These are phyloP conservation scores for Eucalyptus pumila DNA, from an alignment of 345 rosid genomes.

Conservation along the genomic window DNA sequence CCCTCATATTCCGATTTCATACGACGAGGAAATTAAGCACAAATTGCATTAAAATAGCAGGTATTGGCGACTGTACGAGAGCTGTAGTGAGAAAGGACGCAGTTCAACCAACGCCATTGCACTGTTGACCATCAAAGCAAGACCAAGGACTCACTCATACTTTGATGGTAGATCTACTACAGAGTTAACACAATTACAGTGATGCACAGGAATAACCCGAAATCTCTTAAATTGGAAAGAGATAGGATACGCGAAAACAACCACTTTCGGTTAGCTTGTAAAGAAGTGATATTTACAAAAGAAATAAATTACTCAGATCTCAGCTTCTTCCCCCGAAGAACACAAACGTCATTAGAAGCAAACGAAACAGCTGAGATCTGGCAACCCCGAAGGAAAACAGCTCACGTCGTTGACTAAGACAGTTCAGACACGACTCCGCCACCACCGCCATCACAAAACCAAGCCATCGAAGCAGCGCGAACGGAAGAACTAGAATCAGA, in stretches of 20 bases:
- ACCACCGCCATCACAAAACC: background rate
- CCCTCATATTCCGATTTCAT: background rate
- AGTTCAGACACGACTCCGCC: background rate
- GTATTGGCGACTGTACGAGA: background rate
- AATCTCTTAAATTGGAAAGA: background rate
- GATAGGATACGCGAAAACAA: background rate
- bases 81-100: background rate
- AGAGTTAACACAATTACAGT: background rate
- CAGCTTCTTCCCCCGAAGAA: background rate
- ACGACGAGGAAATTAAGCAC: background rate
- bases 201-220: background rate
- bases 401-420: background rate
- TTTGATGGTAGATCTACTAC: background rate
- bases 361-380: background rate
- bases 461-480: background rate
- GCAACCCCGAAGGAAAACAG: background rate
- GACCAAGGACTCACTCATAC: background rate
- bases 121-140: background rate
- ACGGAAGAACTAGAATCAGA: background rate
- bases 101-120: background rate
- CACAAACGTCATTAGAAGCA: background rate
- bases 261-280: background rate
- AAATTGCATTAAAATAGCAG: background rate
- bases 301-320: background rate
- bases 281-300: background rate